Base-by-base conservation (phyloP, 208 protist species). In the Leishmania martiniquensis region DNA sequence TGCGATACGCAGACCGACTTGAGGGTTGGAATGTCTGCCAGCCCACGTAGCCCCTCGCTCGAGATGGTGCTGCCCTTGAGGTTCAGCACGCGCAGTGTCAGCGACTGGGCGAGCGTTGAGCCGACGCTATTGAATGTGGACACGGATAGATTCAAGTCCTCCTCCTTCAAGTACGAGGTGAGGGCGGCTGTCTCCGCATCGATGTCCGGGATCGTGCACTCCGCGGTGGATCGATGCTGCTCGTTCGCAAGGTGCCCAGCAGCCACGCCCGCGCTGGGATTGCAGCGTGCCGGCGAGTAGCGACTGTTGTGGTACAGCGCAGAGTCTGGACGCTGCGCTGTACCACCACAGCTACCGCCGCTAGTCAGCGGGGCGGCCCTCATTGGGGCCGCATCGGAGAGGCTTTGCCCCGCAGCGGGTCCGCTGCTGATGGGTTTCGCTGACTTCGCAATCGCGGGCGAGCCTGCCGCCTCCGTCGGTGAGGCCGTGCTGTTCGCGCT, bases 131-230 rank as follows among this genome's bases (percentile, higher is more conserved):
- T 85, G 71, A 94, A 89, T 32, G 86, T 91, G 32, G 87, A 89
- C 76, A 89, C 81, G 57, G 87, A 91, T 32, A 94, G 79, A 70
- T 94, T 91, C 44, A 87, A 76, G 13, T 91, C 85, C 51, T 77
- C 73, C 44, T 85, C 76, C 34, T 75, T 66, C 42, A 88, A 66
- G 76, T 91, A 93, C 51, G 82, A 66, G 39, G 59, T 65, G 32
- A 90, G 80, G n/a, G 81, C 72, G 15, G 77, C 79, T 5, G 63
- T 29, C 71, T 89, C 84, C n/a, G 66, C 65, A 12, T 73, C 68
- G 20, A 15, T 42, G 49, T 71, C 54, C 39, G 57, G 29, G 4
- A 6, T 51, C 22, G 39, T 3, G 69, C 51, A 15, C 34, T 67
- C 66, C 42, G 49, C 51, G 62, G 54, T 37, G n/a, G 54, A 54